These are phyloP conservation scores for Fusarium heterosporum DNA, from an alignment of 2,329 filamentous ascomycete species.

Conservation along the genomic window DNA sequence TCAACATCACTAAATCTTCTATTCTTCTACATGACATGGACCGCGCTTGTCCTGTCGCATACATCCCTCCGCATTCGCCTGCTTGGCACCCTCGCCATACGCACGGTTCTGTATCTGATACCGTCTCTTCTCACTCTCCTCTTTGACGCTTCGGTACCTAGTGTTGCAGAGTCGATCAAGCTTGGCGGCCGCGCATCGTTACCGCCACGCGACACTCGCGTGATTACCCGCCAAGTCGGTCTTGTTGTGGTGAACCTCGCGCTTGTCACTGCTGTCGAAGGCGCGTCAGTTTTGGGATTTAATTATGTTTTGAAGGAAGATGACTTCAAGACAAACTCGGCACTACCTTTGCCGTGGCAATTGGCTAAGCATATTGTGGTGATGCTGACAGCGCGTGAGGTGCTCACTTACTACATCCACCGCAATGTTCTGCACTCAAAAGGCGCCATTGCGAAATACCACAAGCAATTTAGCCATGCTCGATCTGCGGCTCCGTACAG, in stretches of 20 bases:
- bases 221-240: constrained; percentile 52
- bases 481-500: constrained; percentile 68
- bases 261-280: constrained; percentile 59
- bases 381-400: constrained; percentile 62
- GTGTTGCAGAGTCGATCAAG: constrained; percentile 76
- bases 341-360: constrained; percentile 65
- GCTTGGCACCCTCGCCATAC: constrained; percentile 74
- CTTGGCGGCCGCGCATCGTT: constrained; percentile 66
- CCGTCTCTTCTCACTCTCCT: constrained; percentile 79
- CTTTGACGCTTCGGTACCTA: constrained; percentile 78
- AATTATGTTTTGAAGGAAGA: constrained; percentile 51
- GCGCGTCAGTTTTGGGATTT: constrained; percentile 55
- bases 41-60: constrained; percentile 82
- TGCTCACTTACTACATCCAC: constrained; percentile 80
- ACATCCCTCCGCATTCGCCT: constrained; percentile 80
- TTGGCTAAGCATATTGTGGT: constrained; percentile 61
- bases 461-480: constrained; percentile 63
- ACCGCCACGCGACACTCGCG: constrained; percentile 57
- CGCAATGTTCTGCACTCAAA: constrained; percentile 74
- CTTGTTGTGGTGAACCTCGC: constrained; percentile 61
- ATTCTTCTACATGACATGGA: constrained; percentile 93
- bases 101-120: constrained; percentile 76
- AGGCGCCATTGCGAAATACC: constrained; percentile 54
- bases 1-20: constrained; percentile 84
- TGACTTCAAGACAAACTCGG: constrained; percentile 61